Percentiles rank a stretch among this genome's conserved stretches.
Conservation (phyloP, 495 filamentous ascomycete species). For the Xylaria acuta region DNA sequence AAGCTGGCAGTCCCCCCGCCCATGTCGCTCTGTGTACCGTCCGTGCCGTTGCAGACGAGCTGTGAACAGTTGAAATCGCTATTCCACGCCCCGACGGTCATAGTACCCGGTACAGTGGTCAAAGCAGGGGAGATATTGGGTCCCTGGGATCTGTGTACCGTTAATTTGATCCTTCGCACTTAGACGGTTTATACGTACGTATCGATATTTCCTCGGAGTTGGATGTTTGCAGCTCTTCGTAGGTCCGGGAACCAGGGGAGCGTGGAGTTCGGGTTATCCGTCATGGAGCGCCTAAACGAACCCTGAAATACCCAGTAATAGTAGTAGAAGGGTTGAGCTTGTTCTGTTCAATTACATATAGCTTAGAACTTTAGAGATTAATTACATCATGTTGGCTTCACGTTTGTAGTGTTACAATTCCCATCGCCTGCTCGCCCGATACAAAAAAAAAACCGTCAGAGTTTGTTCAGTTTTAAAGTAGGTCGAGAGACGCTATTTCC, state of each 20-base stretch:
- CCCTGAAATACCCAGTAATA: neutral
- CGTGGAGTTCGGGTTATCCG: too few species aligned
- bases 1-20: neutral
- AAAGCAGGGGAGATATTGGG: neutral
- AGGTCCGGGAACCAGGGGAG: too few species aligned
- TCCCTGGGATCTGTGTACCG: neutral
- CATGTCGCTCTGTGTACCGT: neutral
- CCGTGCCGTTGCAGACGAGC: neutral
- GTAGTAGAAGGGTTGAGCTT: neutral
- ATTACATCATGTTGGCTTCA: neutral
- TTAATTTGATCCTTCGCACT: too few species aligned
- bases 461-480: neutral
- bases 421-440: neutral
- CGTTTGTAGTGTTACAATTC: neutral
- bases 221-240: too few species aligned
- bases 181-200: too few species aligned
- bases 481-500: neutral
- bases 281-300: too few species aligned
- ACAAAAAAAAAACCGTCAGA: neutral
- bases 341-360: neutral
- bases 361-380: neutral
- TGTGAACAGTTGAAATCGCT: slow-evolving; percentile 4
- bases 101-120: neutral
- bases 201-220: too few species aligned
- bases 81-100: neutral